Base-by-base conservation (phyloP, 2,329 filamentous ascomycete genomes). In the Exophiala phaeomuriformis region DNA sequence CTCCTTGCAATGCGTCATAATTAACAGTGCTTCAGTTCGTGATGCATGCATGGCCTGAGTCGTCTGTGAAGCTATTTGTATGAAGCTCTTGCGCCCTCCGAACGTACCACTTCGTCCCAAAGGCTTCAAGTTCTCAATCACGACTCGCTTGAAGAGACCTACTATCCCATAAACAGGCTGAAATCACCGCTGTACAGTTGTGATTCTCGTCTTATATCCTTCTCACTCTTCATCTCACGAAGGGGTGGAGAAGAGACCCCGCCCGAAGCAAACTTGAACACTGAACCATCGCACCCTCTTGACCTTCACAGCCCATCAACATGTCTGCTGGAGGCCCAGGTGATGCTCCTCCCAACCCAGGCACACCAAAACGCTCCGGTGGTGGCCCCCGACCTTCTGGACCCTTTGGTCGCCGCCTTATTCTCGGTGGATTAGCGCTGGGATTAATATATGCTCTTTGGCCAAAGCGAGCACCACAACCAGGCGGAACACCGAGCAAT, bases 311-410 rank as follows among this genome's bases (percentile, higher is more conserved):
- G 10, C 4, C 43, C 32, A 49, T 19, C 19, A 19, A 19, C 35
- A 53, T 53, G 42, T 53, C 47, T 32, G 53, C 49, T 39, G 47
- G 46, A 19, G 52, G 52, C 33, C 39, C 56, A 33, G 53, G 36
- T 39, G 36, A 39, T n/a, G 6, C 36, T 39, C 6, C 47, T 3
- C 37, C 50, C 7, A 57, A 59, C 31, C 53, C 53, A 5, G 41
- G 46, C 41, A 6, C 30, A 30, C 50, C 51, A 27, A 51, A 31
- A 28, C 41, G 51, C 36, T 9, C 36, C 36, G 9, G 10, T 8
- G 7, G 36, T n/a, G 8, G 41, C 47, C 27, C 51, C 40, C n/a
- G 39, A 43, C 30, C 28, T 37, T 40, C 43, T 46, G 10, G 41
- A 39, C 31, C 42, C 10, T 33, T 35, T 30, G 46, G 49, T 37